Conservation (phyloP, 495 filamentous ascomycete genomes). For the Xylona heveae region DNA sequence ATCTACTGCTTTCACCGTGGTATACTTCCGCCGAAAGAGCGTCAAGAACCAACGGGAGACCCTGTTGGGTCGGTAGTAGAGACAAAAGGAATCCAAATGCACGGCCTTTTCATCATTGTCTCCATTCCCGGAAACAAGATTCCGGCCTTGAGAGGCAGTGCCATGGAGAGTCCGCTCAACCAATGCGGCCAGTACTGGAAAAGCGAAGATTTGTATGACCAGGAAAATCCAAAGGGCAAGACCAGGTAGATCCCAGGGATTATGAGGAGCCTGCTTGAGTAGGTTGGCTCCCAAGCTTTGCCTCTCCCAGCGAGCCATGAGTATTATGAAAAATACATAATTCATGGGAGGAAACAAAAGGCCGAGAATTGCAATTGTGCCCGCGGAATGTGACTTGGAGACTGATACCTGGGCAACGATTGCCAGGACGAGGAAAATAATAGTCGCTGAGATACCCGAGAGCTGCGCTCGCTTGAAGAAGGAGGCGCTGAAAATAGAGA, state of each 20-base stretch:
- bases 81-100: slow-evolving; percentile 43
- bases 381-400: slow-evolving; percentile 24
- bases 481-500: slow-evolving; percentile 45
- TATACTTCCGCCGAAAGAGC: slow-evolving; percentile 29
- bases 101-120: slow-evolving; percentile 27
- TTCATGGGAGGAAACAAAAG: slow-evolving; percentile 60
- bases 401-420: slow-evolving; percentile 45
- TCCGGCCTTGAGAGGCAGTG: slow-evolving; percentile 39
- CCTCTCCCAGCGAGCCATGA: slow-evolving; percentile 45
- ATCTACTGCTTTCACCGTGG: slow-evolving; percentile 52
- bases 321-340: slow-evolving; percentile 48
- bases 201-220: slow-evolving; percentile 50
- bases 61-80: slow-evolving; percentile 51
- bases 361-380: slow-evolving; percentile 35
- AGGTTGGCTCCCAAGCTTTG: slow-evolving; percentile 32
- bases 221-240: slow-evolving; percentile 48
- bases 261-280: slow-evolving; percentile 29
- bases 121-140: slow-evolving; percentile 18
- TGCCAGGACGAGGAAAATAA: slow-evolving; percentile 42
- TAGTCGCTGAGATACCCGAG: slow-evolving; percentile 44
- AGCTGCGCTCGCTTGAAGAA: slow-evolving; percentile 66
- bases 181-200: slow-evolving; percentile 44
- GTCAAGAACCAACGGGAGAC: slow-evolving; percentile 36
- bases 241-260: slow-evolving; percentile 38
- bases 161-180: slow-evolving; percentile 59